Evolutionary conservation across 371 early-diverging fungal genomes (phyloP).

Genomic region (Massospora cicadina): DNA sequence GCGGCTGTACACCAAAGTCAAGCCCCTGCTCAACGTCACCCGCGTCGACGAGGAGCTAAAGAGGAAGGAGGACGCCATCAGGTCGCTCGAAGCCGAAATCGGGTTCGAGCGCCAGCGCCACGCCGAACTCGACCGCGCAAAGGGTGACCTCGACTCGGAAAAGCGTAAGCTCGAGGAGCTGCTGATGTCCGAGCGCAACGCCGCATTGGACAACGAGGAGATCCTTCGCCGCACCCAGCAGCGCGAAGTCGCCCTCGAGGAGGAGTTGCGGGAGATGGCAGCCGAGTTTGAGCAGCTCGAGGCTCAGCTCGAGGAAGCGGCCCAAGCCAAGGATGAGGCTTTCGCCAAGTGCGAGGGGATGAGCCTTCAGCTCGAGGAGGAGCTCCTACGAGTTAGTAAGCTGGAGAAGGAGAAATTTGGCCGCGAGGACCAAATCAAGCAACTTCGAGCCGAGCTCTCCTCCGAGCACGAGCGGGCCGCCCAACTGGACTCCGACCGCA

Average conservation of each 20-base stretch:
- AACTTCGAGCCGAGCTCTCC: constrained; percentile 29
- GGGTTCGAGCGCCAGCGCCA: constrained; percentile 30
- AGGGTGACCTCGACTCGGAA: constrained; percentile 34
- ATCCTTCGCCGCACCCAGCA: constrained; percentile 55
- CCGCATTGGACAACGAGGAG: constrained; percentile 60
- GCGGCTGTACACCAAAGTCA: constrained; percentile 89
- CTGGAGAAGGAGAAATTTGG: constrained; percentile 36
- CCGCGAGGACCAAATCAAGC: constrained; percentile 30
- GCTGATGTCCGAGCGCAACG: constrained; percentile 44
- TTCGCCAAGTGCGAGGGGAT: constrained; percentile 23
- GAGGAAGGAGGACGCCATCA: constrained; percentile 37
- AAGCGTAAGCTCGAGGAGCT: constrained; percentile 44
- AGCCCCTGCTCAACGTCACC: constrained; percentile 86
- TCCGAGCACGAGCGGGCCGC: constrained; percentile 18
- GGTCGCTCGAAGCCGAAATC: constrained; percentile 34
- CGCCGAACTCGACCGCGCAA: constrained; percentile 24
- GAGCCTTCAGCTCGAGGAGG: constrained; percentile 25
- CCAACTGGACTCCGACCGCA: constrained; percentile 33
- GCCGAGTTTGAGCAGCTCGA: constrained; percentile 44
- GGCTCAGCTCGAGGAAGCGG: constrained; percentile 30
- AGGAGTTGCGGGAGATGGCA: constrained; percentile 39
- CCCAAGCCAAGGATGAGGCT: constrained; percentile 25
- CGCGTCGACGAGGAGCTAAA: constrained; percentile 55
- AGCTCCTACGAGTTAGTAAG: constrained; percentile 24
- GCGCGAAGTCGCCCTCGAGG: constrained; percentile 41